These are phyloP conservation scores for Saturnispora besseyi DNA, from an alignment of 805 yeast species.

Conservation along the genomic window DNA sequence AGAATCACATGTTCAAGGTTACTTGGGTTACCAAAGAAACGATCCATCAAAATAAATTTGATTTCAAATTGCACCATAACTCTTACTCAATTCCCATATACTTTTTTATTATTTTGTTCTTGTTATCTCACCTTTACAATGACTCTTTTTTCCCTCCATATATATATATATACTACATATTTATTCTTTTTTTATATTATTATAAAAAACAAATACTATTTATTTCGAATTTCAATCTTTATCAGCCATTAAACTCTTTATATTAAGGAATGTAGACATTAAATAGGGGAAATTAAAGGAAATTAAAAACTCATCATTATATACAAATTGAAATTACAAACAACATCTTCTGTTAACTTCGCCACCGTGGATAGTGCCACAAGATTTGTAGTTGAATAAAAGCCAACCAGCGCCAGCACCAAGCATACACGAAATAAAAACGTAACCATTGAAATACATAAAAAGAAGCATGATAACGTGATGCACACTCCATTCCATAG, in stretches of 20 bases:
- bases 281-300: background rate
- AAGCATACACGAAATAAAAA: conserved; percentile 16
- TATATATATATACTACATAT: conserved; percentile 2
- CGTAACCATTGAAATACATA: conserved; percentile 18
- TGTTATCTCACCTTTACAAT: background rate
- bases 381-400: conserved; percentile 11
- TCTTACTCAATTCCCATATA: background rate
- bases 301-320: background rate
- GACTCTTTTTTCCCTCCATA: background rate
- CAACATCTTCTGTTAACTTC: conserved; percentile 16
- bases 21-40: conserved; percentile 79
- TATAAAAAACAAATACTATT: too few species aligned
- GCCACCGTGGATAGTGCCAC: conserved; percentile 6
- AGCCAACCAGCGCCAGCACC: conserved; percentile 17
- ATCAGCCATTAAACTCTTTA: too few species aligned
- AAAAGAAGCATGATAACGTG: conserved; percentile 16
- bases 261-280: background rate
- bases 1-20: conserved; percentile 58
- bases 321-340: conserved; percentile 7
- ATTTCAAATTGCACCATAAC: background rate
- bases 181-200: background rate
- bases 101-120: background rate
- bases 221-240: too few species aligned
- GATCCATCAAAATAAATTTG: conserved; percentile 59
- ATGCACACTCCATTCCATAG: conserved; percentile 17